Conservation (phyloP, 805 yeast species). For the Lipomyces anomalus region DNA sequence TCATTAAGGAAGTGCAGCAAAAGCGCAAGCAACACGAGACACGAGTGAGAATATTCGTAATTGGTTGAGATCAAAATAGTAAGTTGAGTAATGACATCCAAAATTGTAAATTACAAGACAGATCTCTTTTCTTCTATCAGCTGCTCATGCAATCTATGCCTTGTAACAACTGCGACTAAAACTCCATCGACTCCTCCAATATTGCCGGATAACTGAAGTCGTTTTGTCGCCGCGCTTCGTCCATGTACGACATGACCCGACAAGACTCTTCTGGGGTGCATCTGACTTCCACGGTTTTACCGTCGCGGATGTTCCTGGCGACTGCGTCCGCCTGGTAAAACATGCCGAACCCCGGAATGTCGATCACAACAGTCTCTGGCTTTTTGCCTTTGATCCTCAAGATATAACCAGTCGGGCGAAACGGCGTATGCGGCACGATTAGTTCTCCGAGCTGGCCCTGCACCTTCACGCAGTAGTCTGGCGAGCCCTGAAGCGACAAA, state of each 20-base stretch:
- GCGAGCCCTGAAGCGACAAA: conserved; percentile 8
- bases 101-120: too few relatives aligned
- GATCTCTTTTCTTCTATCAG: too few relatives aligned
- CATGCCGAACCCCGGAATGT: conserved; percentile 38
- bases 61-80: too few relatives aligned
- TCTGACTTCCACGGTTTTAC: conserved; percentile 35
- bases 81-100: too few relatives aligned
- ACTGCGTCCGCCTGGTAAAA: conserved; percentile 53
- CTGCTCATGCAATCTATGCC: too few relatives aligned
- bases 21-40: too few relatives aligned
- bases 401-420: conserved; percentile 12
- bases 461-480: conserved; percentile 10
- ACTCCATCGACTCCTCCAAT: neutral
- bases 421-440: conserved; percentile 8
- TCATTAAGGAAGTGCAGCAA: too few relatives aligned
- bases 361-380: neutral
- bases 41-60: too few relatives aligned
- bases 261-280: conserved; percentile 45
- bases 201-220: conserved; percentile 41
- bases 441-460: conserved; percentile 15
- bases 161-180: too few relatives aligned
- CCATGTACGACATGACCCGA: conserved; percentile 46
- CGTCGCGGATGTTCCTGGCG: conserved; percentile 41
- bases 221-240: conserved; percentile 40
- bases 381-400: conserved; percentile 1